These are phyloP conservation scores for Pichia eremophila DNA, from an alignment of 805 yeast species.

Conservation along the genomic window DNA sequence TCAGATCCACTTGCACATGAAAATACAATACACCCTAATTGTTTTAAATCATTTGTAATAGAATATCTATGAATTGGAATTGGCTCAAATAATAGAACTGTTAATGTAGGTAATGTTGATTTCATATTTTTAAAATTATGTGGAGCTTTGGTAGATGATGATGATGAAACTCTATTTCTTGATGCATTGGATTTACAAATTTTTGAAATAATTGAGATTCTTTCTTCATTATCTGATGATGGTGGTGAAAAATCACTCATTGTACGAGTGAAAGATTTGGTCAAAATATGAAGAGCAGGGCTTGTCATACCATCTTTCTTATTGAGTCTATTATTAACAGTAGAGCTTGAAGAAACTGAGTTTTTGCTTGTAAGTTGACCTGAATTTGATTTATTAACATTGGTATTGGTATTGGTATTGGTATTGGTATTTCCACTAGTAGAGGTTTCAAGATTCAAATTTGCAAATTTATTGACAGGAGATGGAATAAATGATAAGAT, in stretches of 20 bases:
- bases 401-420: neutral
- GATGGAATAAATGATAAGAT: slow-evolving; percentile 16
- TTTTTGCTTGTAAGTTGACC: neutral
- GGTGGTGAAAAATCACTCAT: slow-evolving; percentile 35
- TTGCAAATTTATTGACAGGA: slow-evolving; percentile 19
- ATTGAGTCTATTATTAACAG: neutral
- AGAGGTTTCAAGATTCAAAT: neutral
- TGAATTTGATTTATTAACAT: neutral
- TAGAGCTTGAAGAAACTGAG: neutral
- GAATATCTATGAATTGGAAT: slow-evolving; percentile 73
- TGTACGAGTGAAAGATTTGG: slow-evolving; percentile 12
- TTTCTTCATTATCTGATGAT: slow-evolving; percentile 64
- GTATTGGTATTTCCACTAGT: neutral
- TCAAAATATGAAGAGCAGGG: slow-evolving; percentile 20
- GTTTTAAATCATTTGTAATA: slow-evolving; percentile 51
- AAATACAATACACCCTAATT: slow-evolving; percentile 72
- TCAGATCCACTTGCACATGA: slow-evolving; percentile 76
- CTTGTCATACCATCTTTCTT: slow-evolving; percentile 3
- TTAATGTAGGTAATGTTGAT: slow-evolving; percentile 28
- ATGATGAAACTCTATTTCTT: neutral
- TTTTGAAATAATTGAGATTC: slow-evolving; percentile 40
- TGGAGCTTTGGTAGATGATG: neutral
- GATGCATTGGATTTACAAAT: slow-evolving; percentile 28
- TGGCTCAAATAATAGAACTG: slow-evolving; percentile 77
- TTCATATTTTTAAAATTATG: neutral